A percentile compares a stretch with the other conserved stretches of the same genome.
phyloP scores from a whole-genome alignment of 2,329 filamentous ascomycete species.

The Didymellaceae sp. region DNA sequence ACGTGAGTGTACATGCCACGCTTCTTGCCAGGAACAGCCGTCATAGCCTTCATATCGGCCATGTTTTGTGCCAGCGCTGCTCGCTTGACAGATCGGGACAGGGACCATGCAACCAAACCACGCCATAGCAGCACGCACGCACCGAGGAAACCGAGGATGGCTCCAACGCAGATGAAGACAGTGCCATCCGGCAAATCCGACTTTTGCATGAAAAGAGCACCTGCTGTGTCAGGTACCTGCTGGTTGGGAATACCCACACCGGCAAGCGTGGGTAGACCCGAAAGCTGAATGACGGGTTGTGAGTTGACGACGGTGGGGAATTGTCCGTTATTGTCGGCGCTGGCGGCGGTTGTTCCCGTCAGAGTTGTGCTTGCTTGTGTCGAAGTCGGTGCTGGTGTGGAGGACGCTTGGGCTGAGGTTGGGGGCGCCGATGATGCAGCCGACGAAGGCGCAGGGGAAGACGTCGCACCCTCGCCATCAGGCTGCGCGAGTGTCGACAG shows the following conservation, averaged over 20 bases:
- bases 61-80: constrained; percentile 78
- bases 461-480: constrained; percentile 24
- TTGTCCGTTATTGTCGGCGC: constrained; percentile 16
- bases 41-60: constrained; percentile 72
- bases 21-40: constrained; percentile 45
- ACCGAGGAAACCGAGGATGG: constrained; percentile 82
- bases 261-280: constrained; percentile 61
- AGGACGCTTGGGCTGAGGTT: constrained; percentile 19
- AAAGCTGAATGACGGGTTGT: constrained; percentile 38
- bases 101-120: constrained; percentile 82
- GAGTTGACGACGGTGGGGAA: constrained; percentile 23
- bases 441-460: constrained; percentile 21
- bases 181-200: constrained; percentile 88
- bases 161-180: constrained; percentile 93
- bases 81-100: constrained; percentile 88
- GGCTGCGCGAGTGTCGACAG: constrained; percentile 35
- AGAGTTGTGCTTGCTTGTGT: constrained; percentile 19
- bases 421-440: constrained; percentile 32
- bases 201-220: constrained; percentile 90
- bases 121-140: constrained; percentile 88
- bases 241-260: constrained; percentile 70
- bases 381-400: constrained; percentile 30
- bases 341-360: constrained; percentile 14
- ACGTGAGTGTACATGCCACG: constrained; percentile 53
- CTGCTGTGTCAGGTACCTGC: constrained; percentile 79